Conservation (phyloP, 129 eudicot species). For the Saposhnikovia divaricata region DNA sequence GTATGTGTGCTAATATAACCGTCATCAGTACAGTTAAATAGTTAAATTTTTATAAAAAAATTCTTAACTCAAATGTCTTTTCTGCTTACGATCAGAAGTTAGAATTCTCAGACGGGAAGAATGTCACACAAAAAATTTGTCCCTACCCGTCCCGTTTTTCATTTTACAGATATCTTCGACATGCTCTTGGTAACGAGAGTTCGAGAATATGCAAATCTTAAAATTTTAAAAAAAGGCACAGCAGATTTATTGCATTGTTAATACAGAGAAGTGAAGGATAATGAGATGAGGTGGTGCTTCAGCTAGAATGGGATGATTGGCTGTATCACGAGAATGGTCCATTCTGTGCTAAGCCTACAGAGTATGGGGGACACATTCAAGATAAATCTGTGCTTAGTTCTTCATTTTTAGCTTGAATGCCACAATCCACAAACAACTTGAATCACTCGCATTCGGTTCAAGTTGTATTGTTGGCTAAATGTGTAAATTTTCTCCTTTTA, state of each 20-base stretch:
- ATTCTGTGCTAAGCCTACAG: not conserved
- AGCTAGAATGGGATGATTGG: not conserved
- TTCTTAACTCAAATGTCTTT: not conserved
- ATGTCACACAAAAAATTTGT: too few species aligned
- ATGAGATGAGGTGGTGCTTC: not conserved
- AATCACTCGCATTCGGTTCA: too few species aligned
- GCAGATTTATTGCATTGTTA: not conserved
- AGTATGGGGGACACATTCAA: not conserved
- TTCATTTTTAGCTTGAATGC: too few species aligned
- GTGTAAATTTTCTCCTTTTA: too few species aligned
- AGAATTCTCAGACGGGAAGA: too few species aligned
- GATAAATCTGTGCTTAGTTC: not conserved
- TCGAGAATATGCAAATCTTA: too few species aligned
- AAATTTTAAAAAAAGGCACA: not conserved
- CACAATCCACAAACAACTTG: too few species aligned
- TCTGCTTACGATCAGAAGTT: not conserved
- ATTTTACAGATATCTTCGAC: too few species aligned
- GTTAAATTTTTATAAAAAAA: too few species aligned
- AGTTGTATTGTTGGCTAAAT: too few species aligned
- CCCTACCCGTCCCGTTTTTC: too few species aligned
- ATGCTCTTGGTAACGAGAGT: not conserved
- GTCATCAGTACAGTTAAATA: not conserved
- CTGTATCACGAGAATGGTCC: not conserved
- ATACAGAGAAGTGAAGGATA: not conserved
- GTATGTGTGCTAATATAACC: not conserved